These are phyloP conservation scores for Brachypodium distachyon DNA, from an alignment of 202 grass and related monocot species.

Conservation along the genomic window DNA sequence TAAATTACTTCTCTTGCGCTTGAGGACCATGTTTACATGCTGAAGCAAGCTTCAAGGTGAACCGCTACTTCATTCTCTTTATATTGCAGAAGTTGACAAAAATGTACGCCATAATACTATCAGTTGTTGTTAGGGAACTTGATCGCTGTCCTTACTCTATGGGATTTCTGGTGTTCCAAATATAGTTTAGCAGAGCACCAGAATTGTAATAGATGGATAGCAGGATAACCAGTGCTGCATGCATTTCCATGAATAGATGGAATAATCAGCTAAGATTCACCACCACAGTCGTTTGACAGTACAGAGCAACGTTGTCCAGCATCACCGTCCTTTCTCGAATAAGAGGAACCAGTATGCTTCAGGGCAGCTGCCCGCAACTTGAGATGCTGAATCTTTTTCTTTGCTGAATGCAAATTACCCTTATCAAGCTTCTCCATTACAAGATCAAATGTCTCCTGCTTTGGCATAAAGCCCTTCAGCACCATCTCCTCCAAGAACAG, in stretches of 20 bases:
- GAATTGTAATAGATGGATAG: neutral
- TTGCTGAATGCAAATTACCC: constrained; percentile 35
- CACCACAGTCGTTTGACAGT: neutral
- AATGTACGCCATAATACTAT: neutral
- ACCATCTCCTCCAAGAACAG: constrained; percentile 81
- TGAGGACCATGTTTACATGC: neutral
- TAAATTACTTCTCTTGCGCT: neutral
- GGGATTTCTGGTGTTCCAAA: neutral
- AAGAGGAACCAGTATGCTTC: constrained; percentile 3
- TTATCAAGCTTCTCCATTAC: constrained; percentile 50
- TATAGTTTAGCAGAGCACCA: neutral
- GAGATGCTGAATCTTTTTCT: constrained; percentile 41
- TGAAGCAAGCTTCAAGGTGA: neutral
- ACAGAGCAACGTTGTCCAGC: neutral
- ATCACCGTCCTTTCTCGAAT: neutral
- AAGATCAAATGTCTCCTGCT: constrained; percentile 53
- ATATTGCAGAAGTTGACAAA: neutral
- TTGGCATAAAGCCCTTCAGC: constrained; percentile 50
- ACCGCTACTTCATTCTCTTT: neutral
- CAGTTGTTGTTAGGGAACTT: neutral
- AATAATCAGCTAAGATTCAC: neutral
- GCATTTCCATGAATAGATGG: neutral
- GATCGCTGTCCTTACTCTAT: neutral
- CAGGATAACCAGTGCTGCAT: neutral
- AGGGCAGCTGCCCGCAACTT: constrained; percentile 18